Conservation (phyloP, 768 basidiomycete genomes). For the Rhodotorula paludigena region DNA sequence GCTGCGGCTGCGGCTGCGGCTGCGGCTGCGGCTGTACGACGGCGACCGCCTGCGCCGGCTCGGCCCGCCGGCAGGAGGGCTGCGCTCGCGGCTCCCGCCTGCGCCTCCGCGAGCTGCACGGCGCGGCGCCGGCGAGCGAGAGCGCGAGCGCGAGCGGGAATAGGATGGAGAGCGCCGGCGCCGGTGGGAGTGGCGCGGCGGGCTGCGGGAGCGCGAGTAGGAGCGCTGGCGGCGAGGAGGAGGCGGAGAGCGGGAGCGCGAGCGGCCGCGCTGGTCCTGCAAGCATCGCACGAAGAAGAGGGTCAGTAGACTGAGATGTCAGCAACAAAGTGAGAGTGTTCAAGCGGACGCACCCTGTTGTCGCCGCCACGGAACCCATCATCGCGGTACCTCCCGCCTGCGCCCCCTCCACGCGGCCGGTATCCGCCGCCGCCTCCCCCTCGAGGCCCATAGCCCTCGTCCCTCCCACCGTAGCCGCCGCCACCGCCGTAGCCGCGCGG, state of each 20-base stretch:
- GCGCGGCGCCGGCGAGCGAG: slow-evolving; percentile 4
- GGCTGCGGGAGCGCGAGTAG: slow-evolving; percentile 2
- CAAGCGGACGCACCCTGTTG: slow-evolving; percentile 45
- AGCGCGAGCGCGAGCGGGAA: slow-evolving; percentile 2
- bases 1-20: too few species aligned
- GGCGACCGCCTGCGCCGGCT: too few species aligned
- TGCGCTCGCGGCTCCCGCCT: too few species aligned
- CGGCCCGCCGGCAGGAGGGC: too few species aligned
- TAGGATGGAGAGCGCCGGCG: slow-evolving; percentile 1
- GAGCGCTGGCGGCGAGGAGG: not conserved
- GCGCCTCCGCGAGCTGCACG: too few species aligned
- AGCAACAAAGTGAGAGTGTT: too few species aligned
- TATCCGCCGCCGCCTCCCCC: too few species aligned
- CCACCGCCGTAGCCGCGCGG: not conserved
- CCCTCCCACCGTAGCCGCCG: too few species aligned
- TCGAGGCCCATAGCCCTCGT: too few species aligned
- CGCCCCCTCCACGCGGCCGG: too few species aligned
- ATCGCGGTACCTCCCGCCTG: too few species aligned
- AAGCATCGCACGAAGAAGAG: not conserved
- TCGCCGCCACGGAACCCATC: slow-evolving; percentile 42
- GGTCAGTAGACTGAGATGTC: not conserved
- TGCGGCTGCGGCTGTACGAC: too few species aligned
- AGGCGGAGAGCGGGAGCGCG: slow-evolving; percentile 12
- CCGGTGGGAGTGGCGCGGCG: not conserved
- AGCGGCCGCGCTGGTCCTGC: slow-evolving; percentile 19